Base-by-base conservation (phyloP, 805 yeast genomes). In the Ogataea neopini region DNA sequence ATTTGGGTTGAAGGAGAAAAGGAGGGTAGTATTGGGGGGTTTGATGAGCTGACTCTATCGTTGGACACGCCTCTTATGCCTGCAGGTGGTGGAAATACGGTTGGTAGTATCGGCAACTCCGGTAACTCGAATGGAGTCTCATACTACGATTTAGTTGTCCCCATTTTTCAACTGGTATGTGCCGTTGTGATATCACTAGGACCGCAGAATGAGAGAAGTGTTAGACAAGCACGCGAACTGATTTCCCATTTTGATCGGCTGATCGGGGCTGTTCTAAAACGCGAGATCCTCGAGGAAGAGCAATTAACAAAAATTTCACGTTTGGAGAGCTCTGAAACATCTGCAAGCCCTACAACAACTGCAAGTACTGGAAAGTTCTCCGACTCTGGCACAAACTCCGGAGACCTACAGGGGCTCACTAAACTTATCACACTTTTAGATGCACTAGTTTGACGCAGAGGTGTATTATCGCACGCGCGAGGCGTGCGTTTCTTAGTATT, bases 171-270 rank as follows among this genome's bases (percentile, higher is more conserved):
- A 58, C 68, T 89, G 40, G 71, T 88, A 2, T 66, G 81, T 8
- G 81, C 95, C 0, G 70, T 86, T 6, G 67, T 86, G 3, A 69
- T 90, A 8, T 80, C 95, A 2, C 77, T 87, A 72, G 96, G 96
- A 0, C 83, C 91, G 4, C 81, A 83, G 36, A 88, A 88, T 63
- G 75, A 72, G 49, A 73, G 77, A 0, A 81, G 86, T 13, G 71
- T 82, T 8, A 59, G 65, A 6, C 81, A 78, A 53, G 84, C 82
- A 0, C 72, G 70, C 43, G 71, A 66, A 3, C 62, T 89, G 37
- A 59, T 87, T 58, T 57, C 62, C 7, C 75, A 76, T 40, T 81
- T 81, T 61, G 72, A 77, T 42, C 77, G 73, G 44, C 64, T 88
- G 45, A 71, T 83, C 15, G 74, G 78, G 40, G 87, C 89, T 13